Conservation (phyloP, 805 yeast genomes). For the Ogataea glucozyma region DNA sequence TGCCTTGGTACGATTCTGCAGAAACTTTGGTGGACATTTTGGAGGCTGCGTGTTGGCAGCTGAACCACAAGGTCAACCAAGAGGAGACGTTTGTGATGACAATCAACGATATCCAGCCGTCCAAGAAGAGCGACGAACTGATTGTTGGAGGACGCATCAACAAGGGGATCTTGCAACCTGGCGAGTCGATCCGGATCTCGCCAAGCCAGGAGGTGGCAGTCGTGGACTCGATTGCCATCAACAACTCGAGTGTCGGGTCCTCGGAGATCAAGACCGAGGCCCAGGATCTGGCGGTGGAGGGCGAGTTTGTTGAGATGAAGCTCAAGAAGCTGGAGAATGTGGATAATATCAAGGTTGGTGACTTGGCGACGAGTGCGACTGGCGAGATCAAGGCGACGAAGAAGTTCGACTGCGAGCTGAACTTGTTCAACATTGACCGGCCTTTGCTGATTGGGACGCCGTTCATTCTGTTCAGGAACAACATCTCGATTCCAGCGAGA, state of each 20-base stretch:
- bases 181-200: conserved; percentile 59
- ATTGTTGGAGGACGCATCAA: conserved; percentile 64
- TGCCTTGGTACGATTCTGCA: conserved; percentile 35
- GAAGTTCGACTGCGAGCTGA: conserved; percentile 55
- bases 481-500: conserved; percentile 69
- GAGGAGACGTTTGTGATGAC: conserved; percentile 55
- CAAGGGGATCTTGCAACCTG: conserved; percentile 68
- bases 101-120: conserved; percentile 60
- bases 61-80: conserved; percentile 17
- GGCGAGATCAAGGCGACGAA: conserved; percentile 44
- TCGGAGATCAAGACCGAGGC: conserved; percentile 19
- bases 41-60: conserved; percentile 35
- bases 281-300: conserved; percentile 46
- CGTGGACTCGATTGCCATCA: conserved; percentile 39
- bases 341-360: conserved; percentile 61
- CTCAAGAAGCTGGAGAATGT: conserved; percentile 36
- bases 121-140: conserved; percentile 48
- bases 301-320: conserved; percentile 54
- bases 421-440: conserved; percentile 63
- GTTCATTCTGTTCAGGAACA: conserved; percentile 74
- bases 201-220: conserved; percentile 51
- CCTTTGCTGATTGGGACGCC: conserved; percentile 83
- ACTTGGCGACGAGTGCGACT: conserved; percentile 48
- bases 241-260: conserved; percentile 29
- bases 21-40: conserved; percentile 50